Percentiles rank a stretch among this genome's conserved stretches.
These are phyloP conservation scores for Cynara cardunculus DNA, from an alignment of 129 eudicot species.

Conservation along the genomic window DNA sequence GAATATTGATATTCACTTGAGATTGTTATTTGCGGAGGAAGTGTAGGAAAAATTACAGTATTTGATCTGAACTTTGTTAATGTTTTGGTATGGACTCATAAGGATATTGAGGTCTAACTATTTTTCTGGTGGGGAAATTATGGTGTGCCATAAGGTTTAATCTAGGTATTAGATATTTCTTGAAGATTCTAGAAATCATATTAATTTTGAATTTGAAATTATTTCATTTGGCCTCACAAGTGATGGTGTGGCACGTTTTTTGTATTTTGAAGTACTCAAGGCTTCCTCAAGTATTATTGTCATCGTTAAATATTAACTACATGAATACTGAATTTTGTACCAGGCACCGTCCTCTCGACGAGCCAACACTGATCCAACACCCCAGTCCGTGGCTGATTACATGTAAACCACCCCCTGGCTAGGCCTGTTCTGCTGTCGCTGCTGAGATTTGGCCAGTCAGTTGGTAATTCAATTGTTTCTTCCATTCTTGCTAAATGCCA, in stretches of 20 bases:
- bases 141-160: background rate
- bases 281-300: too few species aligned
- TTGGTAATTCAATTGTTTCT: background rate
- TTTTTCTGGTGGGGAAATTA: background rate
- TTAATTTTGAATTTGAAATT: background rate
- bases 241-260: background rate
- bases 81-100: background rate
- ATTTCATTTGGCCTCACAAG: background rate
- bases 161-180: background rate
- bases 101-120: background rate
- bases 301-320: background rate
- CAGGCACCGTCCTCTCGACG: background rate
- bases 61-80: constrained; percentile 9
- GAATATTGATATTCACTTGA: background rate
- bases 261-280: too few species aligned
- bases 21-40: background rate
- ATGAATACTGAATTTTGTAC: background rate
- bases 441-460: background rate
- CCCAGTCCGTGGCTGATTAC: too few species aligned
- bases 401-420: background rate
- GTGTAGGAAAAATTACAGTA: background rate
- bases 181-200: background rate
- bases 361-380: background rate
- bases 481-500: background rate
- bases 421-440: background rate